A percentile compares a stretch with the other conserved stretches of the same genome.
These are phyloP conservation scores for Musa schizocarpa DNA, from an alignment of 176 grass and related monocot species.

Conservation along the genomic window DNA sequence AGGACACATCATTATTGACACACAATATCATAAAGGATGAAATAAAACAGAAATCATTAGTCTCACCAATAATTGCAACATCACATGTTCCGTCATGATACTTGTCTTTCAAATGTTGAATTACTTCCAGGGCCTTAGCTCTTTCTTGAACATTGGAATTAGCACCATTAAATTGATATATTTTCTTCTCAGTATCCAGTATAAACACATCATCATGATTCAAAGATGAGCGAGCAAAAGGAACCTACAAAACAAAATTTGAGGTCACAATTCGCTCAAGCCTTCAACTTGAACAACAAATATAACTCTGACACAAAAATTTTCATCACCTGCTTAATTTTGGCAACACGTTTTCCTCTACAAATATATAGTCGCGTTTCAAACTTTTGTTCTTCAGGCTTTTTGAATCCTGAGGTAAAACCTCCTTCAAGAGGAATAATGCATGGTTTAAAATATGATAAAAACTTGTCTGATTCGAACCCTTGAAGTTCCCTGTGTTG, in stretches of 20 bases:
- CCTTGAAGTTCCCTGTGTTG: slow-evolving; percentile 94
- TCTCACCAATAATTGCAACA: slow-evolving; percentile 21
- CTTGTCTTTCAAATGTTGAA: slow-evolving; percentile 18
- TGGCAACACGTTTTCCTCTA: slow-evolving; percentile 86
- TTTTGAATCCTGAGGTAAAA: slow-evolving; percentile 92
- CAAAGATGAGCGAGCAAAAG: slow-evolving; percentile 19
- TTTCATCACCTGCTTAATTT: slow-evolving; percentile 73
- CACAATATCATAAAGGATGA: background rate
- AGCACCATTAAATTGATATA: slow-evolving; percentile 25
- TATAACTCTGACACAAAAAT: background rate
- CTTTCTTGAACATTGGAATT: slow-evolving; percentile 26
- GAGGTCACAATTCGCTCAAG: background rate
- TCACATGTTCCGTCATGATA: slow-evolving; percentile 22
- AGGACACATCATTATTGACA: background rate
- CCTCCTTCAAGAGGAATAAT: slow-evolving; percentile 98
- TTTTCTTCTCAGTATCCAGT: slow-evolving; percentile 16
- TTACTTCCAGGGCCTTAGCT: slow-evolving; percentile 19
- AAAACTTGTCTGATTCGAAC: slow-evolving; percentile 90
- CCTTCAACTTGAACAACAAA: background rate
- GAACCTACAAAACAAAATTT: slow-evolving; percentile 2
- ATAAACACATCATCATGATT: slow-evolving; percentile 24
- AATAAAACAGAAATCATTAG: background rate
- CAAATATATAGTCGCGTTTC: slow-evolving; percentile 73
- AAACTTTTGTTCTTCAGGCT: slow-evolving; percentile 74
- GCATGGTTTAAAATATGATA: slow-evolving; percentile 95